phyloP scores from a whole-genome alignment of 345 rosid species.

The Linum lewisii region DNA sequence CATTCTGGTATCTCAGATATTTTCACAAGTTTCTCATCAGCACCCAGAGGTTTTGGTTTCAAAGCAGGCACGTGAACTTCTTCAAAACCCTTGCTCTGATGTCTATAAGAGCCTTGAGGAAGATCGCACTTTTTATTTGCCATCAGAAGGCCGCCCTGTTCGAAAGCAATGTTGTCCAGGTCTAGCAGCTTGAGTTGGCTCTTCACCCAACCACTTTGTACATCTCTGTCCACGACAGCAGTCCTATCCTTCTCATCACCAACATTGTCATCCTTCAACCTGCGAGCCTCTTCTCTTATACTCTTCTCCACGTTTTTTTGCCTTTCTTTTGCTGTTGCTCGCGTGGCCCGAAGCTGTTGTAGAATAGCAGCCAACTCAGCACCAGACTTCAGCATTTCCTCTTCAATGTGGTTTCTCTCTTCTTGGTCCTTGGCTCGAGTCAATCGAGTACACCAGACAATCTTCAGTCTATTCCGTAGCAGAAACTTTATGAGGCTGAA shows the following conservation, averaged over 20 bases:
- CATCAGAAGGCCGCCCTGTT: conserved; percentile 84
- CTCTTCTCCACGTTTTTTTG: conserved; percentile 86
- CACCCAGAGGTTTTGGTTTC: conserved; percentile 49
- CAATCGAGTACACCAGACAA: conserved; percentile 92
- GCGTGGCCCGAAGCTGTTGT: conserved; percentile 89
- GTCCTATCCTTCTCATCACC: conserved; percentile 57
- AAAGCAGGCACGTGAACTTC: conserved; percentile 88
- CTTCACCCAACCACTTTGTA: conserved; percentile 67
- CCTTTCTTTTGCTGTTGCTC: conserved; percentile 95
- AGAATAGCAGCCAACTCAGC: conserved; percentile 63
- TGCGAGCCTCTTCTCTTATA: conserved; percentile 87
- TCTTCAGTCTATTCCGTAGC: conserved; percentile 58
- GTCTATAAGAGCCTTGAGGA: conserved; percentile 65
- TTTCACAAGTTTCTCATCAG: conserved; percentile 64
- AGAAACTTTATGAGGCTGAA: conserved; percentile 73
- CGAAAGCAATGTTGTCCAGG: conserved; percentile 66
- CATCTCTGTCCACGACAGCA: conserved; percentile 56
- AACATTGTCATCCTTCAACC: conserved; percentile 68
- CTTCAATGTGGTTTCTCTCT: conserved; percentile 70
- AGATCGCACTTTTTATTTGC: conserved; percentile 84
- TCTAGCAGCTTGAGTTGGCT: conserved; percentile 83
- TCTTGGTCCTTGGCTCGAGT: conserved; percentile 87
- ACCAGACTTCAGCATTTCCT: conserved; percentile 66
- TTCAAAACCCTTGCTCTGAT: conserved; percentile 63
- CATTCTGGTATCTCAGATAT: conserved; percentile 79